These are phyloP conservation scores for Acidomyces sp. DNA, from an alignment of 495 filamentous ascomycete genomes.

Conservation along the genomic window DNA sequence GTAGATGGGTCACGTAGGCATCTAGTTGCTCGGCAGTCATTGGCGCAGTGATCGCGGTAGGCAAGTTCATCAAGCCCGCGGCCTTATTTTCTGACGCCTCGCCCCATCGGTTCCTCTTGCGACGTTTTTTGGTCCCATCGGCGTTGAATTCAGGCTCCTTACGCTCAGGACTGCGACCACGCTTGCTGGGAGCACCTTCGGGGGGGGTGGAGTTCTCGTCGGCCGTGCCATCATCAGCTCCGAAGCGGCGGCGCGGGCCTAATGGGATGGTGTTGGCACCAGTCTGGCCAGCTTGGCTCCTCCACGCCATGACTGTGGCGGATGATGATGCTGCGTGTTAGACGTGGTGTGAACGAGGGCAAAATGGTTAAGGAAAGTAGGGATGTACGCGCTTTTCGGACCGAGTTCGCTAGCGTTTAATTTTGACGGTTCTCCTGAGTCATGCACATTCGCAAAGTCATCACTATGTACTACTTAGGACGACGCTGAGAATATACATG, in stretches of 20 bases:
- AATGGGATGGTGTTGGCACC: slow-evolving; percentile 97
- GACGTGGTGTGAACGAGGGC: no score
- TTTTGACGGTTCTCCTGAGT: no score
- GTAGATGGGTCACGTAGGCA: slow-evolving; percentile 85
- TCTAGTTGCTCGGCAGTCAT: slow-evolving; percentile 98
- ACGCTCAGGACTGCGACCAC: slow-evolving; percentile 63
- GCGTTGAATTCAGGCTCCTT: slow-evolving; percentile 33
- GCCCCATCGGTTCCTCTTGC: slow-evolving; percentile 97
- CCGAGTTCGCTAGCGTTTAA: no score
- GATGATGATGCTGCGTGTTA: slow-evolving; percentile 4
- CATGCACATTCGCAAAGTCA: no score
- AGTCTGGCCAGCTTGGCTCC: slow-evolving; percentile 81
- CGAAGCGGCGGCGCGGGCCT: slow-evolving; percentile 75
- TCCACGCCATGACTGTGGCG: slow-evolving; percentile 61
- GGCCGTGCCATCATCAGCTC: slow-evolving; percentile 42
- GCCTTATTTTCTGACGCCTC: slow-evolving; percentile 95
- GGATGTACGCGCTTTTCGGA: no score
- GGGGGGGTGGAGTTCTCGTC: slow-evolving; percentile 23
- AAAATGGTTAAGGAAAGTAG: no score
- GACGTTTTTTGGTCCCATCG: slow-evolving; percentile 70
- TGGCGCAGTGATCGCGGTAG: slow-evolving; percentile 86
- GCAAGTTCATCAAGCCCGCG: slow-evolving; percentile 91
- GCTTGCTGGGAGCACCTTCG: slow-evolving; percentile 49
- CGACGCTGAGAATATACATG: no score
- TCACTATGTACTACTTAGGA: no score